Conservation (phyloP, 2,329 filamentous ascomycete species). For the Lachnellula hyalina region DNA sequence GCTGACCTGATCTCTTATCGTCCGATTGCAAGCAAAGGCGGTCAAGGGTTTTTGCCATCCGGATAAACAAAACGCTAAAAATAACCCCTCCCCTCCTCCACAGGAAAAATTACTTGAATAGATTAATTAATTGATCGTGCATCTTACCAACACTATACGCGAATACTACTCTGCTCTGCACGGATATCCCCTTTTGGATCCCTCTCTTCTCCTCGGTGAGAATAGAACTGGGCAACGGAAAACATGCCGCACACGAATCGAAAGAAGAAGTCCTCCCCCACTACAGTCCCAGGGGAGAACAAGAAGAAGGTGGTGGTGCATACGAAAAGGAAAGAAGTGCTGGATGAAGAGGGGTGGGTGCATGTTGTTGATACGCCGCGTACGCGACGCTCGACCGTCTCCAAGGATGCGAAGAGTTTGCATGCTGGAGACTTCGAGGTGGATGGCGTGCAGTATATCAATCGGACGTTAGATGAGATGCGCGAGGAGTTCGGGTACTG, state of each 20-base stretch:
- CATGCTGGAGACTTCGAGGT: conserved; percentile 27
- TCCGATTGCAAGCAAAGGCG: background rate
- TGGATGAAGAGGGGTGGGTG: conserved; percentile 31
- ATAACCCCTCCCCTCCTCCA: background rate
- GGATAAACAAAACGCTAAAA: background rate
- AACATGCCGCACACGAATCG: conserved; percentile 27
- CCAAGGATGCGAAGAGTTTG: conserved; percentile 7
- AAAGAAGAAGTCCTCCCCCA: conserved; percentile 19
- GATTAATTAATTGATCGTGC: background rate
- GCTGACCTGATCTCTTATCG: background rate
- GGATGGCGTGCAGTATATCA: conserved; percentile 25
- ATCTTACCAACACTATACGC: background rate
- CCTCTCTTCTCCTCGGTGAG: background rate
- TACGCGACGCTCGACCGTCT: background rate
- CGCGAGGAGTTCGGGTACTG: conserved; percentile 22
- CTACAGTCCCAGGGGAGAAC: background rate
- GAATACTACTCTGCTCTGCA: background rate
- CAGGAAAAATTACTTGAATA: background rate
- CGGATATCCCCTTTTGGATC: background rate
- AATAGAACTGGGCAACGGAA: background rate
- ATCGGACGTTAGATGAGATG: conserved; percentile 26
- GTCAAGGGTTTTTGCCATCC: background rate
- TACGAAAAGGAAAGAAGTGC: conserved; percentile 27
- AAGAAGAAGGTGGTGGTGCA: conserved; percentile 17
- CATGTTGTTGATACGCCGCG: conserved; percentile 28